Evolutionary conservation across 2,329 filamentous ascomycete genomes (phyloP), one percentile per base, ranked within the genome.

Genomic region (Aspergillus texensis): DNA sequence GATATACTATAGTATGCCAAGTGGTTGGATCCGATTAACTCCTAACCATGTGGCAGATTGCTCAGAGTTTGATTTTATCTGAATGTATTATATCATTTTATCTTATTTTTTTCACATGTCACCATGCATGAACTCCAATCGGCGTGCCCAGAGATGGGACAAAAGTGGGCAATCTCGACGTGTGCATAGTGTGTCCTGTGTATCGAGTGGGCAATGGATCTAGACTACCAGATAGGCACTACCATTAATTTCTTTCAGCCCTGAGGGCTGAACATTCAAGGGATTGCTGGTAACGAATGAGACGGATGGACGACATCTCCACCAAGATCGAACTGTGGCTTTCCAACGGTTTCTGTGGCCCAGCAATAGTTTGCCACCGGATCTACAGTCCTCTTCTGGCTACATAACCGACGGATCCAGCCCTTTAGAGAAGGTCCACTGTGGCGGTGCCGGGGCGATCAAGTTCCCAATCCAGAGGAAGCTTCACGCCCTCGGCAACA

Each of bases 281-380:
- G 52, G 6, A 39, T n/a, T 4, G 12, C 21, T 55, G 48, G 48
- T 39, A 19, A 39, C 32, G 26, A 55, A 39, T 55, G n/a, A 39
- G 19, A 30, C 16, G 28, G 19, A 21, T n/a, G 52, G 30, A 55
- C n/a, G 2, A 34, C 16, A 32, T 19, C 28, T 32, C 48, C 32
- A 55, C 11, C 11, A 36, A 21, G 19, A 39, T 39, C 14, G 52
- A 55, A 55, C 52, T 39, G 52, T 55, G 52, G 52, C 52, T 55
- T 55, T 55, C 52, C 32, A 55, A 55, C 52, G 52, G 52, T 21
- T 55, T 55, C 52, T 55, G 52, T 55, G 52, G 52, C 34, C 32
- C n/a, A 39, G 52, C 52, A 26, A 55, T 55, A 55, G 8, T 55
- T 55, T 39, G 52, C 52, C 52, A 55, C 52, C 52, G 52, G 52